Base-by-base conservation (phyloP, 306 rosid species). In the Vicia sativa region DNA sequence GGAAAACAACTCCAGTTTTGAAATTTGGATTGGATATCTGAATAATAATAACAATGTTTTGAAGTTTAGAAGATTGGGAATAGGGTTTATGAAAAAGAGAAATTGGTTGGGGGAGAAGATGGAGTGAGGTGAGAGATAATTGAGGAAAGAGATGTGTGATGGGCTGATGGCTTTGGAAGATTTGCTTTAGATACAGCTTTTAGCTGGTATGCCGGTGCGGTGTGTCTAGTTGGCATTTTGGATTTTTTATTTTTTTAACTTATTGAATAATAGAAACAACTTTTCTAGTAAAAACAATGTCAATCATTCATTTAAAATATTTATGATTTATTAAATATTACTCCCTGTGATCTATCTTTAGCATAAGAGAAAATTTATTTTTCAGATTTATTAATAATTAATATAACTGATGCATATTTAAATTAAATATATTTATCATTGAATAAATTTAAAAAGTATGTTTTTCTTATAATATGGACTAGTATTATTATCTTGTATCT, bases 101-200 rank as follows among this genome's bases (percentile, higher is more conserved):
- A 14, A 45, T 0, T n/a, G 52, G 50, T 13, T 45, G 6, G 6
- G 19, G 52, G 14, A 6, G 52, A 7, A 5, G 52, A 8, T 45
- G 3, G 52, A 14, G 52, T 45, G 52, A 45, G 19, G 16, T n/a
- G 52, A 45, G 52, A 6, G 8, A 45, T 6, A 18, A 14, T 7
- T 6, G 52, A 2, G 50, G n/a, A n/a, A n/a, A n/a, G n/a, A n/a
- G n/a, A n/a, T n/a, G n/a, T n/a, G n/a, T n/a, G n/a, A n/a, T n/a
- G n/a, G n/a, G n/a, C n/a, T n/a, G n/a, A n/a, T 45, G 50, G 50
- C 9, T 45, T 45, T 45, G 50, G 50, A 5, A n/a, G 50, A 45
- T 14, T 15, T 15, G 50, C 50, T 13, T 44, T 44, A 44, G 18
- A 44, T n/a, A 3, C 50, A 44, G 9, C 50, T 44, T 14, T n/a